A percentile compares a stretch with the other conserved stretches of the same genome.
These are phyloP conservation scores for Quercus tomentella DNA, from an alignment of 331 rosid species.

Conservation along the genomic window DNA sequence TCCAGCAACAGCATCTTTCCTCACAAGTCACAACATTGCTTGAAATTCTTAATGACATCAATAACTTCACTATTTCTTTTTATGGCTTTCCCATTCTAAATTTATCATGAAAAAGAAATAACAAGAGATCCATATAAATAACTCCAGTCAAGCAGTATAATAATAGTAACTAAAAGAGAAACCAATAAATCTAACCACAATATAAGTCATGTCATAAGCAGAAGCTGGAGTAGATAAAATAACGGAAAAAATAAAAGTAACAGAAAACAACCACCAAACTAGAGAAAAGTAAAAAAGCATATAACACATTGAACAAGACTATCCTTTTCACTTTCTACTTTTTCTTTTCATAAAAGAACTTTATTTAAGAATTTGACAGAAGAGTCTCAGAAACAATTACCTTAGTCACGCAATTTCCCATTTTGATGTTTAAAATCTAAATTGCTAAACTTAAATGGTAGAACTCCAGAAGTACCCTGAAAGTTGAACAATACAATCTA, in stretches of 20 bases:
- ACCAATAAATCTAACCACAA: neutral
- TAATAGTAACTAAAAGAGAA: neutral
- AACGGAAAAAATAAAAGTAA: too few species aligned
- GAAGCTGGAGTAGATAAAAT: too few species aligned
- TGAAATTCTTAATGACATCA: neutral
- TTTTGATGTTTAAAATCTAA: conserved; percentile 31
- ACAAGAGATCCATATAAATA: neutral
- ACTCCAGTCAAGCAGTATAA: neutral
- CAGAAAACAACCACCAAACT: too few species aligned
- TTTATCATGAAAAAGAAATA: neutral
- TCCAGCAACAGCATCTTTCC: neutral
- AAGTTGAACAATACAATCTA: conserved; percentile 22
- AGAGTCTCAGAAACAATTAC: conserved; percentile 27
- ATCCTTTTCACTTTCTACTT: neutral
- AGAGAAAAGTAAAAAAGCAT: neutral
- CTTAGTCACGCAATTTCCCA: conserved; percentile 75
- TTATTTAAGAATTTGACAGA: neutral
- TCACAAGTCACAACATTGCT: too few species aligned
- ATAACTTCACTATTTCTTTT: neutral
- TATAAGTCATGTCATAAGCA: neutral
- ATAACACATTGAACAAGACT: neutral
- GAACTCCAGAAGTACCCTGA: conserved; percentile 25
- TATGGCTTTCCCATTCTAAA: neutral
- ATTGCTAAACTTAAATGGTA: conserved; percentile 22
- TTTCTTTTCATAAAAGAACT: neutral